Conservation (phyloP, 345 rosid genomes). For the Turnera subulata region DNA sequence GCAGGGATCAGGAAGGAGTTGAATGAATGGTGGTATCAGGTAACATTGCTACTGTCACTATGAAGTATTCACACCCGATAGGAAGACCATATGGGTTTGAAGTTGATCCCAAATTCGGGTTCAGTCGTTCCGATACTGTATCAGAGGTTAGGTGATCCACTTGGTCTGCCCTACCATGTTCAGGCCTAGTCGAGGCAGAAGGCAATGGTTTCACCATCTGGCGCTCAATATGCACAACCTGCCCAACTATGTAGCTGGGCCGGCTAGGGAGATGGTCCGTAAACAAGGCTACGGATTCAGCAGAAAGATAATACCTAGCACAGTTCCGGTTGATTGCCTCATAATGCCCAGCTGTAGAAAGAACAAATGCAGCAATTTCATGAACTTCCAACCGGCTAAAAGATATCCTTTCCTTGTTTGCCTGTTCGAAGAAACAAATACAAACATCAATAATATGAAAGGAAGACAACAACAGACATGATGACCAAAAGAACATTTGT, state of each 20-base stretch:
- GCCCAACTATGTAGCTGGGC: conserved; percentile 83
- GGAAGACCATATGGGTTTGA: conserved; percentile 77
- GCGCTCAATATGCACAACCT: conserved; percentile 85
- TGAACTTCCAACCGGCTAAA: conserved; percentile 82
- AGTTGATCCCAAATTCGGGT: conserved; percentile 48
- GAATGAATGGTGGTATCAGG: conserved; percentile 79
- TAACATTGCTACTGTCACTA: conserved; percentile 97
- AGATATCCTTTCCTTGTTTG: conserved; percentile 88
- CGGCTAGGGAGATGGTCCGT: conserved; percentile 76
- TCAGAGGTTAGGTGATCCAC: conserved; percentile 44
- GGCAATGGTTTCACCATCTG: conserved; percentile 57
- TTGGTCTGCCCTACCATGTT: conserved; percentile 32
- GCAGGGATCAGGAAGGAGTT: conserved; percentile 86
- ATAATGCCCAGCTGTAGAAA: conserved; percentile 66
- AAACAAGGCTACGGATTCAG: conserved; percentile 92
- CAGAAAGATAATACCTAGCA: conserved; percentile 72
- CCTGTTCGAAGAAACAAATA: conserved; percentile 37
- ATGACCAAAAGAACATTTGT: background rate
- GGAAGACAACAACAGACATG: no score
- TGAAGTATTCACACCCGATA: conserved; percentile 77
- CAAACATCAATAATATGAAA: background rate
- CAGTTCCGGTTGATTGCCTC: conserved; percentile 78
- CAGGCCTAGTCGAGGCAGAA: conserved; percentile 38
- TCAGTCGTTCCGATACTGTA: conserved; percentile 45
- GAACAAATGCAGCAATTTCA: conserved; percentile 91